Evolutionary conservation across 257 asterid genomes (phyloP).

Genomic region (Coffea canephora): DNA sequence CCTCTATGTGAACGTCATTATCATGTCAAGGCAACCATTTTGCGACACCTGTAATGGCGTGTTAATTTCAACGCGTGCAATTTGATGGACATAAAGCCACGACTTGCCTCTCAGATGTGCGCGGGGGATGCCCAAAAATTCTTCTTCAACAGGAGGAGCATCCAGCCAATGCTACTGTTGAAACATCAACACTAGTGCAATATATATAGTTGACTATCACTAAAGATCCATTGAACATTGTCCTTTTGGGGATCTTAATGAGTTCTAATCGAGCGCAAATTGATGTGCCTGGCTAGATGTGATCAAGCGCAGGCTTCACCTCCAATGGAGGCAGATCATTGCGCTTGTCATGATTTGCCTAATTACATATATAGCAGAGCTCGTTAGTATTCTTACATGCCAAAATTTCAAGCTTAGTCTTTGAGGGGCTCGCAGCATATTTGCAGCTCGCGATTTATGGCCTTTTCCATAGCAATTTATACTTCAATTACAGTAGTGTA

Average conservation of each 20-base stretch:
- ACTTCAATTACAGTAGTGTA: too few relatives aligned
- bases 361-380: not conserved
- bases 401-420: not conserved
- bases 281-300: not conserved
- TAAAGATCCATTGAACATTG: not conserved
- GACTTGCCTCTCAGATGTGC: not conserved
- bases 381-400: not conserved
- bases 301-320: not conserved
- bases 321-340: not conserved
- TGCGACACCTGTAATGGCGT: not conserved
- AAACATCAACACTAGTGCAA: not conserved
- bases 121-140: not conserved
- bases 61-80: slow-evolving; percentile 26
- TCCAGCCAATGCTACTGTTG: not conserved
- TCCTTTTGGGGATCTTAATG: slow-evolving; percentile 6
- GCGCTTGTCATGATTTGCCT: too few relatives aligned
- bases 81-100: slow-evolving; percentile 18
- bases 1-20: not conserved
- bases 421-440: not conserved
- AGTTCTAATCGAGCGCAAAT: not conserved
- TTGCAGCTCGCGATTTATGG: too few relatives aligned
- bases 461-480: too few relatives aligned
- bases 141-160: not conserved
- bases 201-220: not conserved
- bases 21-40: not conserved